phyloP scores from a whole-genome alignment of 2,329 filamentous ascomycete genomes.

The Talaromyces sp. region DNA sequence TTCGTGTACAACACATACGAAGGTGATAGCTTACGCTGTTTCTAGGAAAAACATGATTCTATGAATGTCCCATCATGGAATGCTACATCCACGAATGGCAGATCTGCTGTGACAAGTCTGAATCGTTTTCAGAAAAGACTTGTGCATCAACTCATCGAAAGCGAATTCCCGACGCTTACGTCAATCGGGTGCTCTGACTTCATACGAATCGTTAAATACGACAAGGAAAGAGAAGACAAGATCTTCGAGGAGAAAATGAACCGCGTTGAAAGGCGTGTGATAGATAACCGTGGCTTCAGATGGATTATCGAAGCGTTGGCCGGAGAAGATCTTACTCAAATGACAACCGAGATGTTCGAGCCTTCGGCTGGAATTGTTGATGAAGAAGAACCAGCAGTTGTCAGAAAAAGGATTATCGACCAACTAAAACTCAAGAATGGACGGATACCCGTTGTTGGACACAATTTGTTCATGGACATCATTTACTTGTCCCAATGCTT shows the following conservation, averaged over 20 bases:
- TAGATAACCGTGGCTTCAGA: slow-evolving; percentile 38
- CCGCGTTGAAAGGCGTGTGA: slow-evolving; percentile 25
- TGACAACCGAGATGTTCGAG: slow-evolving; percentile 31
- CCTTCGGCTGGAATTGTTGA: slow-evolving; percentile 19
- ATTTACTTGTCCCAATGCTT: slow-evolving; percentile 59
- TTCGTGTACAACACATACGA: too few species aligned
- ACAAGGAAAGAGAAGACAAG: slow-evolving; percentile 32
- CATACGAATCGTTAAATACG: slow-evolving; percentile 37
- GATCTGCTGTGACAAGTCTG: slow-evolving; percentile 30
- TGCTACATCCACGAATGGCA: slow-evolving; percentile 12
- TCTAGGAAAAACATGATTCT: slow-evolving; percentile 29
- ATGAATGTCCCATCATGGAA: slow-evolving; percentile 43
- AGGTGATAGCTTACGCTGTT: background rate
- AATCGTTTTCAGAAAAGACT: slow-evolving; percentile 60
- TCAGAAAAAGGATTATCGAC: background rate
- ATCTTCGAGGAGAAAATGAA: slow-evolving; percentile 26
- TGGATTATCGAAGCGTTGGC: slow-evolving; percentile 45
- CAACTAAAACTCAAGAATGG: slow-evolving; percentile 37
- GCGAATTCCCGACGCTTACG: slow-evolving; percentile 48
- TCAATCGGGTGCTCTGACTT: slow-evolving; percentile 35
- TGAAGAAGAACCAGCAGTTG: background rate
- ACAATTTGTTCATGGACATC: slow-evolving; percentile 60
- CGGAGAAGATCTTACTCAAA: slow-evolving; percentile 37
- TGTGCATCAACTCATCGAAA: slow-evolving; percentile 61
- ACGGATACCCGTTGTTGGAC: slow-evolving; percentile 53